Evolutionary conservation across 1,284 basidiomycete genomes (phyloP).

Genomic region (Erythrobasidium hasegawianum): DNA sequence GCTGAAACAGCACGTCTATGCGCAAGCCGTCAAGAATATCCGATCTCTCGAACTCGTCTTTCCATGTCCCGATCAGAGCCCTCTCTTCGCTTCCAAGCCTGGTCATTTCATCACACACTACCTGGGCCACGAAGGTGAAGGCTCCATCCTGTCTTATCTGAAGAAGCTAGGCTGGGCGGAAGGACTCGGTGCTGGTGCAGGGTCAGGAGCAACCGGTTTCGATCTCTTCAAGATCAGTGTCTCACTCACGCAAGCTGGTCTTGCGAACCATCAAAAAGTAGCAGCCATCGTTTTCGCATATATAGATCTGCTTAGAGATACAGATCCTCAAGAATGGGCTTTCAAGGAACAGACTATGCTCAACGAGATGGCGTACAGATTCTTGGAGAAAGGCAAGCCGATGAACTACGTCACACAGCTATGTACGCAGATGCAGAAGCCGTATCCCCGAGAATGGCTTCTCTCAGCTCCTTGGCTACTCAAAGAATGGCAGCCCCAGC

Average conservation of each 20-base stretch:
- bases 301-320: conserved; percentile 70
- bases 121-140: conserved; percentile 92
- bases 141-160: conserved; percentile 85
- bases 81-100: conserved; percentile 65
- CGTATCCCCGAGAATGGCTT: conserved; percentile 72
- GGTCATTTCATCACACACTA: conserved; percentile 79
- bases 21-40: conserved; percentile 87
- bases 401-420: conserved; percentile 77
- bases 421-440: conserved; percentile 71
- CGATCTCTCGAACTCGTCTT: conserved; percentile 84
- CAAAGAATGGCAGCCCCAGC: conserved; percentile 70
- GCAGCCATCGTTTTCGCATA: conserved; percentile 78
- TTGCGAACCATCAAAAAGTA: conserved; percentile 69
- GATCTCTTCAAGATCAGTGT: conserved; percentile 82
- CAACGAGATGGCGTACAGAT: conserved; percentile 74
- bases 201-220: conserved; percentile 71
- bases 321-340: conserved; percentile 64
- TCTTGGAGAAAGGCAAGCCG: conserved; percentile 76
- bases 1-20: conserved; percentile 57
- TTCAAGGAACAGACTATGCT: conserved; percentile 77
- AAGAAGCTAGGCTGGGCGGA: conserved; percentile 91
- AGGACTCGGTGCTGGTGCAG: conserved; percentile 67
- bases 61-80: conserved; percentile 63
- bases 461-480: conserved; percentile 70
- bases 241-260: conserved; percentile 78